Evolutionary conservation across 2,329 filamentous ascomycete genomes (phyloP).

Genomic region (Hypocrella siamensis): DNA sequence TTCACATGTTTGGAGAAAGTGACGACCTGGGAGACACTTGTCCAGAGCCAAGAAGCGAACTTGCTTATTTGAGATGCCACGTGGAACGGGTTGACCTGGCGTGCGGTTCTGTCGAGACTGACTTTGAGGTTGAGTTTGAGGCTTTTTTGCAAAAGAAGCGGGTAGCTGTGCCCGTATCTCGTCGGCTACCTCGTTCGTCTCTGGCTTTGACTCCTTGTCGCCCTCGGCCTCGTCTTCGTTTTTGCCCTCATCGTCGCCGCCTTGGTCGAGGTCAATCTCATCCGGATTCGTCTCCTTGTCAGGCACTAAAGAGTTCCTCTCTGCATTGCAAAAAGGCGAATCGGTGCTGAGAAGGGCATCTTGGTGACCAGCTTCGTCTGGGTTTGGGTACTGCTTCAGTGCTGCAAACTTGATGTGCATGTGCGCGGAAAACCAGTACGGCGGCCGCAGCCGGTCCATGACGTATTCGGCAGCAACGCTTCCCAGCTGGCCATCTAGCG

Average conservation of each 20-base stretch:
- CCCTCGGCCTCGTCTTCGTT: slow-evolving; percentile 1
- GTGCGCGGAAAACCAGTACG: slow-evolving; percentile 88
- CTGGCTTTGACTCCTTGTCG: neutral
- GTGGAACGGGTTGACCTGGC: slow-evolving; percentile 49
- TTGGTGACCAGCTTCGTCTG: too few species aligned
- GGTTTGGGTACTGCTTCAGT: slow-evolving; percentile 33
- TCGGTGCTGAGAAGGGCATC: too few species aligned
- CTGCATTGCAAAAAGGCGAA: too few species aligned
- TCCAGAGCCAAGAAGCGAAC: slow-evolving; percentile 83
- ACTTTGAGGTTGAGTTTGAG: too few species aligned
- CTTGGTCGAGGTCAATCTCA: slow-evolving; percentile 55
- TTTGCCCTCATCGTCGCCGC: slow-evolving; percentile 20
- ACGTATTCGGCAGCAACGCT: slow-evolving; percentile 67
- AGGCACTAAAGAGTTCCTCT: too few species aligned
- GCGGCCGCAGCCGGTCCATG: slow-evolving; percentile 65
- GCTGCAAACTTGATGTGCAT: slow-evolving; percentile 80
- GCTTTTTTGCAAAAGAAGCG: slow-evolving; percentile 51
- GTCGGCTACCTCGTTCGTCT: slow-evolving; percentile 31
- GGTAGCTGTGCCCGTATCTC: slow-evolving; percentile 61
- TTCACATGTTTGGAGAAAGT: slow-evolving; percentile 69
- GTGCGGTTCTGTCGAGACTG: slow-evolving; percentile 18
- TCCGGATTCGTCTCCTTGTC: slow-evolving; percentile 35
- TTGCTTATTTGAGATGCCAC: slow-evolving; percentile 58
- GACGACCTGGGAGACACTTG: slow-evolving; percentile 67
- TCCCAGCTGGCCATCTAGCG: slow-evolving; percentile 58